Base-by-base conservation (phyloP, 192 early-diverging fungal species). In the Dissophora ornata region DNA sequence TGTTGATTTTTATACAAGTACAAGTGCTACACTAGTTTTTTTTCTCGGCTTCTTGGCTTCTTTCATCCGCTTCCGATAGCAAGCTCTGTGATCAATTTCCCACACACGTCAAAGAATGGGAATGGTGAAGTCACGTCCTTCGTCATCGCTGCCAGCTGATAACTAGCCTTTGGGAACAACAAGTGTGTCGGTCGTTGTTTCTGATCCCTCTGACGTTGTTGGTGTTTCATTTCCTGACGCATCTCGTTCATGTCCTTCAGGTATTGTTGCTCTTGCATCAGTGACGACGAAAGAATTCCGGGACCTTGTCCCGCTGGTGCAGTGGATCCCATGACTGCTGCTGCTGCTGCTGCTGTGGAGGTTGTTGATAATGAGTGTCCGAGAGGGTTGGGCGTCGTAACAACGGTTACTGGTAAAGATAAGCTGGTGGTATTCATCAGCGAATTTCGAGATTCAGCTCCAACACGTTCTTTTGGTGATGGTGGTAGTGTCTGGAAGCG, bases 41-140 rank as follows among this genome's bases (percentile, higher is more conserved):
- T 46, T 26, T 45, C 41, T 12, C n/a, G n/a, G n/a, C 21, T 42
- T 62, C 46, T 24, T 45, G 44, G n/a, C n/a, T n/a, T n/a, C 44
- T 15, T 42, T 68, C 57, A 84, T 28, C 66, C 74, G 22, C 87
- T 67, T 38, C 73, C 89, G 19, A 94, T 93, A 4, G 96, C 96
- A 61, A 99, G 87, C 81, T 98, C 96, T 1, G 94, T 96, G 64
- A 99, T 98, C 41, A 99, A 82, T 77, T 86, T 88, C 53, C 91
- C 91, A 77, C 97, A 99, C 1, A 97, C 94, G 60, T 99, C 94
- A 74, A 98, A 95, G 79, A 99, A 99, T 13, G 93, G 94, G 73
- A 96, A 96, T 15, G 90, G 85, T 12, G 66, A 89, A 64, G 48
- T 86, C 61, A 81, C 85, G 71, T 84, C 68, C 80, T 83, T 78